Base-by-base conservation (phyloP, 2,329 filamentous ascomycete genomes). In the Cyphellophora europaea region DNA sequence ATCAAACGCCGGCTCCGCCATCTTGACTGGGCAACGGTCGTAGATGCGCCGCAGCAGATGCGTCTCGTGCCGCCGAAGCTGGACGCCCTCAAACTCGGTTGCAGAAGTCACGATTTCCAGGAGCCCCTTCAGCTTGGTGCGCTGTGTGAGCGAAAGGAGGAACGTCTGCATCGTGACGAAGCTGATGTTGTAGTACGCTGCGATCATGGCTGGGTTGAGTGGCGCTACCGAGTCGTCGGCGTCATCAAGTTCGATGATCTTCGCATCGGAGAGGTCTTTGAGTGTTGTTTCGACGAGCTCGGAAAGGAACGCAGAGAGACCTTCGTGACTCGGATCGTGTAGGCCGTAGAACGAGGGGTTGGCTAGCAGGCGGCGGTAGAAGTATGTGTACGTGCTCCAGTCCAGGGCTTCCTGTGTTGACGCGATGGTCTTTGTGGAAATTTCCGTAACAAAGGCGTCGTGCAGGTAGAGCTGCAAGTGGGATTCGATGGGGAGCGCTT, bases 81-180 rank as follows among this genome's bases (percentile, higher is more conserved):
- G 91, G 38, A 98, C 87, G 5, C 81, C 75, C 59, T 98, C 93
- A 42, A 96, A 98, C 55, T 98, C 91, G 2, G 87, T 93, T 4
- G 93, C 93, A 1, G 91, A 93, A 1, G 91, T 95, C 41, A 96
- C 79, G 50, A 98, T 96, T 60, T 98, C 91, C 36, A 98, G 70
- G 28, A 98, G 88, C 30, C 87, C 87, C 71, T 98, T 98, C 46
- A 98, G 76, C 67, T 94, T 96, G 3, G 88, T 96, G 49, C 81
- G 81, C 27, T 78, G 78, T 36, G 77, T 88, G 30, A 98, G 72
- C 11, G 91, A 98, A 37, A 98, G 70, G 33, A 98, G 69, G 70
- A 98, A 89, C 0, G 91, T 98, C 63, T 98, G 89, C 88, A 98
- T 98, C 3, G 91, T 98, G 58, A 94, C 84, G 64, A 95, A 96